Evolutionary conservation across 805 yeast genomes (phyloP).

Genomic region (Danielia oregonensis): DNA sequence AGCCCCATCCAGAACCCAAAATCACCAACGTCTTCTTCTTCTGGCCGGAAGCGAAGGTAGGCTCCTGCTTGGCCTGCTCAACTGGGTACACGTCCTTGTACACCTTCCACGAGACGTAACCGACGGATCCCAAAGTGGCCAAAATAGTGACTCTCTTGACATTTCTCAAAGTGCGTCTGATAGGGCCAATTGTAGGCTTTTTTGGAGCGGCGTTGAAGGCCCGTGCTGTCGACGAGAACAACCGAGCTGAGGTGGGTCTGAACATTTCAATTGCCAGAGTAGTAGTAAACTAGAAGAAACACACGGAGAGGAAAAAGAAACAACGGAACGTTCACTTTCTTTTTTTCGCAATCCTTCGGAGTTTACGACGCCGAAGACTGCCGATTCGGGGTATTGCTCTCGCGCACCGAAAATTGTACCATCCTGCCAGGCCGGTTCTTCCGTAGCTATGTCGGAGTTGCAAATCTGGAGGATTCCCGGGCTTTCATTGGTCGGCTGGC

Average conservation of each 20-base stretch:
- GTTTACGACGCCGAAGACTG: constrained; percentile 5
- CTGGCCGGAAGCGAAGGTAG: constrained; percentile 52
- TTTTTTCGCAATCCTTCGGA: constrained; percentile 1
- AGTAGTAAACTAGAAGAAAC: neutral
- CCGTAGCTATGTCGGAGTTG: too few relatives aligned
- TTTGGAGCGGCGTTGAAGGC: constrained; percentile 16
- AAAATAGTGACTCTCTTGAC: constrained; percentile 46
- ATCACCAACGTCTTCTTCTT: constrained; percentile 71
- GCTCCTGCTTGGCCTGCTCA: constrained; percentile 58
- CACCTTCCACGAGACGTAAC: constrained; percentile 48
- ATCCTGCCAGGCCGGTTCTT: neutral
- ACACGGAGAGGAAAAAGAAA: neutral
- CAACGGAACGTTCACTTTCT: neutral
- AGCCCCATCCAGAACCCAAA: constrained; percentile 94
- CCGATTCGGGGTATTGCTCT: neutral
- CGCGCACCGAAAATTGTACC: neutral
- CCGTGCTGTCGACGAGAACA: constrained; percentile 22
- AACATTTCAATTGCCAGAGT: constrained; percentile 7
- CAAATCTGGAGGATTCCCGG: too few relatives aligned
- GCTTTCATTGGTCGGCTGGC: too few relatives aligned
- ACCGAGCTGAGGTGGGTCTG: constrained; percentile 15
- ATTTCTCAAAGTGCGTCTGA: constrained; percentile 44
- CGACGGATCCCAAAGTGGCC: constrained; percentile 53
- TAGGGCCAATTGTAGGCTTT: constrained; percentile 21
- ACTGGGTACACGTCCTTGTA: constrained; percentile 62